Percentiles rank a stretch among this genome's conserved stretches.
Conservation (phyloP, 352 stramenopile genomes). For the Hyphochytrium catenoides region DNA sequence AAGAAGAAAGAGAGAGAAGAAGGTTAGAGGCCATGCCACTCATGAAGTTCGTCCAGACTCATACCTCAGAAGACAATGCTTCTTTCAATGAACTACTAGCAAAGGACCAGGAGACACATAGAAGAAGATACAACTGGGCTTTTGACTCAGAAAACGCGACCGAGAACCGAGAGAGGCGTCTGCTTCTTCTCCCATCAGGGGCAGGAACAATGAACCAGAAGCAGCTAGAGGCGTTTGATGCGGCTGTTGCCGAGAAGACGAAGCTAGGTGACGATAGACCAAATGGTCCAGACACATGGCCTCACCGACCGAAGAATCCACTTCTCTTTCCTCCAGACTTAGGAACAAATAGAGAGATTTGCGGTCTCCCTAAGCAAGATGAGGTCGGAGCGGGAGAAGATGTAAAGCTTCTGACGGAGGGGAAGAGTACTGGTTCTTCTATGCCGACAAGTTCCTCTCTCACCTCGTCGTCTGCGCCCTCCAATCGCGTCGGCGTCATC, state of each 20-base stretch:
- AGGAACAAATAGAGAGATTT: conserved; percentile 24
- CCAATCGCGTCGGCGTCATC: no score
- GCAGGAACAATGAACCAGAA: conserved; percentile 40
- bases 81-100: conserved; percentile 43
- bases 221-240: no score
- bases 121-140: conserved; percentile 41
- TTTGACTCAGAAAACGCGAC: conserved; percentile 29
- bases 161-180: conserved; percentile 24
- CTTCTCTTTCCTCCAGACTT: conserved; percentile 46
- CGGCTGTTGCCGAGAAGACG: no score
- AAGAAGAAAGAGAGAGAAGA: no score
- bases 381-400: no score
- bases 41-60: no score
- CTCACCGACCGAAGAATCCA: conserved; percentile 35
- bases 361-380: no score
- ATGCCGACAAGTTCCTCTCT: no score
- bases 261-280: conserved; percentile 27
- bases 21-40: no score
- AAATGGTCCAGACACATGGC: conserved; percentile 37
- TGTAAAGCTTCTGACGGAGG: no score
- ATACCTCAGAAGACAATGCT: conserved; percentile 60
- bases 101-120: conserved; percentile 32
- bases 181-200: conserved; percentile 35
- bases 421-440: no score
- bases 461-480: no score